Evolutionary conservation across 148 eudicot species (phyloP).

Genomic region (Heliosperma pusillum): DNA sequence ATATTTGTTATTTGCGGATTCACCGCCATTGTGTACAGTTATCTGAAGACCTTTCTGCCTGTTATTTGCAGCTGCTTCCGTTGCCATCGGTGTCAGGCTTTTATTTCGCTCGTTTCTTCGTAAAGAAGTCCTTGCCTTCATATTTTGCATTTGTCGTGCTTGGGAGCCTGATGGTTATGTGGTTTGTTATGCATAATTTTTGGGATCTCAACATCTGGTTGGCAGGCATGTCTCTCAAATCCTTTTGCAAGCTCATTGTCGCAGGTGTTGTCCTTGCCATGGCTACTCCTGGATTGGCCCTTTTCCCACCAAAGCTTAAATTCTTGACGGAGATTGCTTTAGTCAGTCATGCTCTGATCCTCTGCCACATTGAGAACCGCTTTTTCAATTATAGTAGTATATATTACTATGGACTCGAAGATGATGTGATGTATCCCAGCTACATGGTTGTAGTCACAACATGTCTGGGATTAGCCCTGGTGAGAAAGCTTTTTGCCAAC

Average conservation of each 20-base stretch:
- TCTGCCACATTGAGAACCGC: slow-evolving; percentile 89
- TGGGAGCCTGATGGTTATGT: slow-evolving; percentile 83
- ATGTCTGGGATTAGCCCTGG: slow-evolving; percentile 76
- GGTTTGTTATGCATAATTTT: slow-evolving; percentile 95
- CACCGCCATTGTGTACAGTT: no score
- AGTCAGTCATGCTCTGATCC: slow-evolving; percentile 72
- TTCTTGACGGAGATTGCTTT: slow-evolving; percentile 77
- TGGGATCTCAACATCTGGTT: slow-evolving; percentile 98
- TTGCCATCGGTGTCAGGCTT: slow-evolving; percentile 85
- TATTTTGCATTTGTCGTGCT: slow-evolving; percentile 86
- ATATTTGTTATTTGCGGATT: not conserved
- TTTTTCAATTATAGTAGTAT: slow-evolving; percentile 82
- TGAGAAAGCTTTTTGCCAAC: slow-evolving; percentile 72
- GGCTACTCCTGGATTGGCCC: slow-evolving; percentile 86
- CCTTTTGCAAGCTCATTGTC: slow-evolving; percentile 87
- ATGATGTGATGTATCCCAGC: slow-evolving; percentile 96
- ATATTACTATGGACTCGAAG: slow-evolving; percentile 83
- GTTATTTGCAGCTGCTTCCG: slow-evolving; percentile 78
- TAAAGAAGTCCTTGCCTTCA: slow-evolving; percentile 79
- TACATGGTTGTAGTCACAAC: slow-evolving; percentile 88
- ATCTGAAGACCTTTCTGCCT: slow-evolving; percentile 14
- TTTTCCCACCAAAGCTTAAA: slow-evolving; percentile 71
- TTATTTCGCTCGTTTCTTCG: slow-evolving; percentile 84
- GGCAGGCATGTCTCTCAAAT: slow-evolving; percentile 95
- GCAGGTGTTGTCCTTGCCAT: slow-evolving; percentile 75